A percentile compares a stretch with the other conserved stretches of the same genome.
These are phyloP conservation scores for Diaporthe ilicicola DNA, from an alignment of 2,329 filamentous ascomycete genomes.

Conservation along the genomic window DNA sequence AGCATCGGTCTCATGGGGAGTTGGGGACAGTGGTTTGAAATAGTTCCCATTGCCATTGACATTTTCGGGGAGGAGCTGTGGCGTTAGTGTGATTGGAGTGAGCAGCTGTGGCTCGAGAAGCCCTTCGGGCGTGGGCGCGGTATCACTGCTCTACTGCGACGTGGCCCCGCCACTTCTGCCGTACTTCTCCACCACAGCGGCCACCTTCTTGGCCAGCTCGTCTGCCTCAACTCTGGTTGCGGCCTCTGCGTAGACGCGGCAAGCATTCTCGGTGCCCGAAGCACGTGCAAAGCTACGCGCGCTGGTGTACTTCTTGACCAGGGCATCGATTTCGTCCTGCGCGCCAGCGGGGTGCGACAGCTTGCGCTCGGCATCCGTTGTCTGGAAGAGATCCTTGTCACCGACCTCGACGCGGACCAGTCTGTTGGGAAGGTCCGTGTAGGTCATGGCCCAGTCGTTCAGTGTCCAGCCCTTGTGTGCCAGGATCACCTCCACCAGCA, in stretches of 20 bases:
- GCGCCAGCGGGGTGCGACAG: conserved; percentile 81
- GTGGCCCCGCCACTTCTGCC: conserved; percentile 40
- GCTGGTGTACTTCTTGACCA: conserved; percentile 89
- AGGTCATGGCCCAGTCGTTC: conserved; percentile 91
- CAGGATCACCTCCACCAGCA: conserved; percentile 94
- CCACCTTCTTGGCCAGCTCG: conserved; percentile 86
- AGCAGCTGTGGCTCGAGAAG: conserved; percentile 10
- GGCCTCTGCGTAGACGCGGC: conserved; percentile 95
- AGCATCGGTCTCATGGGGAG: neutral
- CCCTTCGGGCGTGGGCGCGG: neutral
- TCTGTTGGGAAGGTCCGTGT: conserved; percentile 92
- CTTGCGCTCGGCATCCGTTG: conserved; percentile 90
- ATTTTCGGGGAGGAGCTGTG: neutral
- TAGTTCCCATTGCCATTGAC: neutral
- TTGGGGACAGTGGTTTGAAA: neutral
- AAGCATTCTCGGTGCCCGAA: conserved; percentile 94
- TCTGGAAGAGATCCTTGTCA: conserved; percentile 88
- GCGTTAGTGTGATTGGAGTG: neutral
- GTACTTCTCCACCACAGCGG: conserved; percentile 74
- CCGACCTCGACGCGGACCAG: conserved; percentile 92
- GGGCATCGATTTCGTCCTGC: conserved; percentile 85
- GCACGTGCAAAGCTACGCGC: conserved; percentile 91
- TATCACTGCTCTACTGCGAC: conserved; percentile 31
- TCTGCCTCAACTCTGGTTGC: conserved; percentile 89
- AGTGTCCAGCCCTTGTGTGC: conserved; percentile 93